Conservation (phyloP, 345 rosid species). For the Balakata baccata region DNA sequence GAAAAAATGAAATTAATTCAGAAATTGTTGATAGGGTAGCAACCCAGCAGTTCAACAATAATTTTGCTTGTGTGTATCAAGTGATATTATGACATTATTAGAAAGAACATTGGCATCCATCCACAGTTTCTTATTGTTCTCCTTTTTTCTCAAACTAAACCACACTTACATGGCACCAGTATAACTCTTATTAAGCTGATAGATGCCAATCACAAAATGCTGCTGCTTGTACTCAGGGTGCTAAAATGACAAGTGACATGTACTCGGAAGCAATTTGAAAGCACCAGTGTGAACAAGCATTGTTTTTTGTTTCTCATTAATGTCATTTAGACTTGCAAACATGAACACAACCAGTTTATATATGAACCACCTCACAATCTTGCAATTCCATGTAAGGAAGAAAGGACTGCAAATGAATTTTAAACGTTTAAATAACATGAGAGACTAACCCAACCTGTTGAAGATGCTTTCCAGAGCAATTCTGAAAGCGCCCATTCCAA, state of each 20-base stretch:
- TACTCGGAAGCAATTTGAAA: not conserved
- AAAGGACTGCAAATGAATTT: not conserved
- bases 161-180: not conserved
- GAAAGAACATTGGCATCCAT: not conserved
- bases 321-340: not conserved
- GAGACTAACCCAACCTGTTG: conserved; percentile 35
- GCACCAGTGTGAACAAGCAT: not conserved
- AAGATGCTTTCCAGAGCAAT: conserved; percentile 45
- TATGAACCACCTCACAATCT: not conserved
- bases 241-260: not conserved
- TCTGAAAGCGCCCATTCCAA: conserved; percentile 53
- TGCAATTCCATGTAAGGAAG: not conserved
- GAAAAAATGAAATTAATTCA: not conserved
- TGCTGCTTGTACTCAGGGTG: not conserved
- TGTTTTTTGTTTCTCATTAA: not conserved
- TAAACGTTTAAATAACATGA: not conserved
- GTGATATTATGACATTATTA: not conserved
- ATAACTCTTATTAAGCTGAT: not conserved
- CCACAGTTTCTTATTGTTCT: not conserved
- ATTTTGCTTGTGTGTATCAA: not conserved
- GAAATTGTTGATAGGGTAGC: no score
- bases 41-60: not conserved
- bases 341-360: not conserved
- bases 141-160: not conserved
- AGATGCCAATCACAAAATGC: not conserved